Base-by-base conservation (phyloP, 2,329 filamentous ascomycete species). In the Venturiaceae sp. region DNA sequence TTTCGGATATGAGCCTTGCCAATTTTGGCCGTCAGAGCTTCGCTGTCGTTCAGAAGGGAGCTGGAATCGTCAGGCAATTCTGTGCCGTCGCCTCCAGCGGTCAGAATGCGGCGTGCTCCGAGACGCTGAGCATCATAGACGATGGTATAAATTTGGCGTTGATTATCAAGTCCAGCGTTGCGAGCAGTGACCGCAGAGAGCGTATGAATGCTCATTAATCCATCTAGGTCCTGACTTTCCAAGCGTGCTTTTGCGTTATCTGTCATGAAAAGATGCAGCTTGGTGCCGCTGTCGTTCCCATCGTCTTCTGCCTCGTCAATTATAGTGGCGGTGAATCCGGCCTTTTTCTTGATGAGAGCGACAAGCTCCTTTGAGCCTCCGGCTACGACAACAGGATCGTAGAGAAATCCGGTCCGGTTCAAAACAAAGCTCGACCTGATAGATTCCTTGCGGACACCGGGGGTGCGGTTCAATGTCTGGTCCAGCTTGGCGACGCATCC, bases 341-440 rank as follows among this genome's bases (percentile, higher is more conserved):
- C 19, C 50, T 19, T 8, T 28, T 53, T 53, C 50, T 53, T 53
- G 26, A 53, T 53, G 9, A 53, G 28, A 11, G 50, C 50, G 50
- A 53, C 19, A 23, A 53, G 13, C 11, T 53, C 50, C 26, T 26
- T 53, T 11, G 50, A 53, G 13, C 50, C 26, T 53, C 50, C 50
- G 11, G 7, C 33, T 7, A 53, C 13, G 11, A 53, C n/a, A 13
- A 7, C 6, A 11, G 50, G 26, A 19, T 53, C 50, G 19, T 53
- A 53, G 9, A 19, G 19, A 9, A 53, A 32, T 28, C 33, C 7
- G 26, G 50, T 53, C 13, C 50, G 7, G 26, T 53, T 53, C 19
- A 53, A 28, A 28, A 53, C 50, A 19, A 53, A 53, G 50, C 50
- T 53, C 26, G 50, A 53, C 50, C 33, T 53, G 50, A 53, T 32